These are phyloP conservation scores for Gautieria morchelliformis DNA, from an alignment of 768 basidiomycete species.

Conservation along the genomic window DNA sequence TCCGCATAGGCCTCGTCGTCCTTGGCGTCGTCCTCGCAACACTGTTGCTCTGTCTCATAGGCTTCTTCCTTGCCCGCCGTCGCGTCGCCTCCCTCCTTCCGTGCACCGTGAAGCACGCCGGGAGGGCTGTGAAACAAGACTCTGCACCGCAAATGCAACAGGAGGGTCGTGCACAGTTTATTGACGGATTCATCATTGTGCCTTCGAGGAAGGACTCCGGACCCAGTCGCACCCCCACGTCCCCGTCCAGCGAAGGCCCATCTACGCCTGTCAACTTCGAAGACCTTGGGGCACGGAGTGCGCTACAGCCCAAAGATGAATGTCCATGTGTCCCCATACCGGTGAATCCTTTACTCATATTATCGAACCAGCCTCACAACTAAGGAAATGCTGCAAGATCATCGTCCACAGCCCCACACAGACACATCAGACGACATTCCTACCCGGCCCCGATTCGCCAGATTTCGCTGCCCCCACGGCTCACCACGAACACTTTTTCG, in stretches of 20 bases:
- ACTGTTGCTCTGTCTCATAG: background rate
- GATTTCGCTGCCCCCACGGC: background rate
- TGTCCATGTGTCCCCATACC: background rate
- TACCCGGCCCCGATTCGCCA: background rate
- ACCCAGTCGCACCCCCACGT: background rate
- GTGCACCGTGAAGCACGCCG: background rate
- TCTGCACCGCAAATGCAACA: background rate
- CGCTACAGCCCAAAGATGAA: background rate
- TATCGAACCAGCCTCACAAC: background rate
- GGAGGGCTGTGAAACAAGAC: background rate
- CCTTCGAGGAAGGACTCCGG: background rate
- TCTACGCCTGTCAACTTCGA: background rate
- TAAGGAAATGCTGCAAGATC: background rate
- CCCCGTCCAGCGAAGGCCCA: background rate
- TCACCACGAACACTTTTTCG: background rate
- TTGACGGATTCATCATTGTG: background rate
- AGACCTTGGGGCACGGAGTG: background rate
- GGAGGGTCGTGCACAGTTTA: background rate
- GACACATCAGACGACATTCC: background rate
- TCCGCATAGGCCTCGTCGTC: background rate
- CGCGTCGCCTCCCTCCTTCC: background rate
- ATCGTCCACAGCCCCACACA: background rate
- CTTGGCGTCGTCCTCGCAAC: background rate
- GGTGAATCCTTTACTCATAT: background rate
- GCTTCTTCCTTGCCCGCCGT: background rate